Evolutionary conservation across 179 eudicot species (phyloP).

Genomic region (Monotropa hypopitys): DNA sequence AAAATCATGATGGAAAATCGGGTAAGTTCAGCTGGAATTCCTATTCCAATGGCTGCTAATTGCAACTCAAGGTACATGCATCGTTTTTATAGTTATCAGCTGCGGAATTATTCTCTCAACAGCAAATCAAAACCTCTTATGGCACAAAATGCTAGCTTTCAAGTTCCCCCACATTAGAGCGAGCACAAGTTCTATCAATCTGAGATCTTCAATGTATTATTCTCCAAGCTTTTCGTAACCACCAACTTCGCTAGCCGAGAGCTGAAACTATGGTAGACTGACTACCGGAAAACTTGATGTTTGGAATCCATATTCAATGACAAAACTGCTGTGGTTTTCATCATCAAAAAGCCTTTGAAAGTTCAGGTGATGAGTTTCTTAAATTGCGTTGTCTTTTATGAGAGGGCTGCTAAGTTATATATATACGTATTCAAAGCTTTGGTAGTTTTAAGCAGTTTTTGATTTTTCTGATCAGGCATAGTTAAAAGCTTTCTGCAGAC

Average conservation of each 20-base stretch:
- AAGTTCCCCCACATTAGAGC: constrained; percentile 10
- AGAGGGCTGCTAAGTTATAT: not conserved
- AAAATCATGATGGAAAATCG: constrained; percentile 5
- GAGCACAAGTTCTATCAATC: constrained; percentile 7
- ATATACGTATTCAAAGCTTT: not conserved
- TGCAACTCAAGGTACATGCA: constrained; percentile 12
- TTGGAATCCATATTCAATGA: not conserved
- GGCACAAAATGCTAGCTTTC: constrained; percentile 12
- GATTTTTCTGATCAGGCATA: constrained; percentile 3
- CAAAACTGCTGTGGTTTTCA: not conserved
- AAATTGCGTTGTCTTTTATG: constrained; percentile 5
- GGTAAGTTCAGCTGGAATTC: constrained; percentile 5
- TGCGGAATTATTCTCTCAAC: constrained; percentile 3
- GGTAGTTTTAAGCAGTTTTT: constrained; percentile 9
- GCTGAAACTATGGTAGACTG: not conserved
- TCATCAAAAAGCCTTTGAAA: not conserved
- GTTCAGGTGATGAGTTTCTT: constrained; percentile 7
- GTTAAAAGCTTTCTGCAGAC: constrained; percentile 6
- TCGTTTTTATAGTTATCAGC: constrained; percentile 13
- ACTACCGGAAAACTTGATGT: not conserved
- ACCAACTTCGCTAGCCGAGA: not conserved
- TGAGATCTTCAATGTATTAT: constrained; percentile 10
- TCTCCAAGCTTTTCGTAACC: constrained; percentile 11
- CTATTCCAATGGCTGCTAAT: constrained; percentile 3
- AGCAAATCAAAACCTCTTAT: constrained; percentile 8